Percentiles rank a stretch among this genome's conserved stretches.
Evolutionary conservation across 257 asterid species (phyloP).

Genomic region (Ehretia macrophylla): DNA sequence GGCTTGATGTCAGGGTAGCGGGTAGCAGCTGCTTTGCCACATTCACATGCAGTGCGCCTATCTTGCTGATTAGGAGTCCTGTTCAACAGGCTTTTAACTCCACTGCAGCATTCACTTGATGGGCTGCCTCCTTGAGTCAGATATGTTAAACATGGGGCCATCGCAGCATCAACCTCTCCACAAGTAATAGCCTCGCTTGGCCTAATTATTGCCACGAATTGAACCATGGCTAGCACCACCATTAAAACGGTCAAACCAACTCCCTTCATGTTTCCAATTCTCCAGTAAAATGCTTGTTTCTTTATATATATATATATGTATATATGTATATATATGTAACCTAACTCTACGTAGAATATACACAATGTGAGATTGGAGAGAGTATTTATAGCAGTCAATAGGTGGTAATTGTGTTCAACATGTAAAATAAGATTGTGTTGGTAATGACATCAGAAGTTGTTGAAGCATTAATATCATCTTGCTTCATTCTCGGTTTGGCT

Average conservation of each 20-base stretch:
- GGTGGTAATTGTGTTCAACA: too few species aligned
- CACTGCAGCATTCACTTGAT: slow-evolving; percentile 30
- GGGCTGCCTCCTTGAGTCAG: slow-evolving; percentile 41
- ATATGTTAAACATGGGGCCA: slow-evolving; percentile 41
- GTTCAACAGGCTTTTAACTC: slow-evolving; percentile 24
- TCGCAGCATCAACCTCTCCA: slow-evolving; percentile 26
- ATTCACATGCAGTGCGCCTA: slow-evolving; percentile 46
- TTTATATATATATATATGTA: background rate
- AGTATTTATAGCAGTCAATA: too few species aligned
- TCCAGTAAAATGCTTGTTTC: background rate
- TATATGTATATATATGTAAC: too few species aligned
- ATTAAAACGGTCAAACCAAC: slow-evolving; percentile 10
- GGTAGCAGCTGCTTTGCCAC: slow-evolving; percentile 48
- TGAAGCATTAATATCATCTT: too few species aligned
- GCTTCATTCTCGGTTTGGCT: too few species aligned
- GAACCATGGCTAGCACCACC: slow-evolving; percentile 27
- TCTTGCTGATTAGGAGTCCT: slow-evolving; percentile 31
- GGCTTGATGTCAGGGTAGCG: slow-evolving; percentile 20
- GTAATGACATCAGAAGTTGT: too few species aligned
- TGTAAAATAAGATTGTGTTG: too few species aligned
- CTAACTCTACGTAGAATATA: too few species aligned
- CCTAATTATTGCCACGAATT: slow-evolving; percentile 19
- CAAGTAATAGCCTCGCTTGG: slow-evolving; percentile 41
- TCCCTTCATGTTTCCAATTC: slow-evolving; percentile 31
- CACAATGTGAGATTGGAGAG: too few species aligned